Conservation (phyloP, 1,284 basidiomycete genomes). For the Omphalotus olearius region DNA sequence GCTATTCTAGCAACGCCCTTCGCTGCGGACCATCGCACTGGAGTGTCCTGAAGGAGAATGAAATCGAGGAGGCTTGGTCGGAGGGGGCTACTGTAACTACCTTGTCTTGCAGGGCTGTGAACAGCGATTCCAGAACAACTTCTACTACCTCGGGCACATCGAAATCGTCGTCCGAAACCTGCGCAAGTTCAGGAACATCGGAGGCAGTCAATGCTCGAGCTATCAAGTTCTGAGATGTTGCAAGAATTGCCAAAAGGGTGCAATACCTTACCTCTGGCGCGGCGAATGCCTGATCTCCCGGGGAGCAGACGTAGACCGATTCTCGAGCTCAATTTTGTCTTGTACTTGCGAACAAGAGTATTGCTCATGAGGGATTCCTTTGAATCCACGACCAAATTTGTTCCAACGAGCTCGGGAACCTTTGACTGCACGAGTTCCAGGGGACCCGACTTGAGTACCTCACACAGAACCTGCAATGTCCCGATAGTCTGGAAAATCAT, state of each 20-base stretch:
- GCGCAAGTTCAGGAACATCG: constrained; percentile 8
- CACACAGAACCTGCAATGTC: constrained; percentile 68
- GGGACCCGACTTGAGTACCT: constrained; percentile 66
- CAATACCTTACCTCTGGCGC: constrained; percentile 34
- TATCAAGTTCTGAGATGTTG: constrained; percentile 7
- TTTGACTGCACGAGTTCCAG: constrained; percentile 47
- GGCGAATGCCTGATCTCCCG: constrained; percentile 29
- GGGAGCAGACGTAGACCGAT: constrained; percentile 64
- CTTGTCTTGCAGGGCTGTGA: constrained; percentile 79
- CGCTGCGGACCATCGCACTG: constrained; percentile 93
- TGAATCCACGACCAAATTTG: constrained; percentile 38
- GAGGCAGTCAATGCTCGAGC: constrained; percentile 24
- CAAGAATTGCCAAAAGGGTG: not conserved
- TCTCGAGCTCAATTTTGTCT: constrained; percentile 62
- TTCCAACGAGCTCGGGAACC: constrained; percentile 38
- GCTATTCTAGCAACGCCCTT: constrained; percentile 90
- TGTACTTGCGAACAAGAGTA: constrained; percentile 63
- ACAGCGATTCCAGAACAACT: constrained; percentile 67
- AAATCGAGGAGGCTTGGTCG: not conserved
- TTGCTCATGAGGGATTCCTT: constrained; percentile 43
- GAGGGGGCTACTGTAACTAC: constrained; percentile 33
- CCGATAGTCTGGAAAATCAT: constrained; percentile 54
- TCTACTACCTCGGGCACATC: constrained; percentile 85
- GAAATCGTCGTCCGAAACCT: constrained; percentile 39
- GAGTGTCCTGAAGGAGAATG: constrained; percentile 69